These are phyloP conservation scores for Thoreauomyces humboldtii DNA, from an alignment of 192 early-diverging fungal species.

Conservation along the genomic window DNA sequence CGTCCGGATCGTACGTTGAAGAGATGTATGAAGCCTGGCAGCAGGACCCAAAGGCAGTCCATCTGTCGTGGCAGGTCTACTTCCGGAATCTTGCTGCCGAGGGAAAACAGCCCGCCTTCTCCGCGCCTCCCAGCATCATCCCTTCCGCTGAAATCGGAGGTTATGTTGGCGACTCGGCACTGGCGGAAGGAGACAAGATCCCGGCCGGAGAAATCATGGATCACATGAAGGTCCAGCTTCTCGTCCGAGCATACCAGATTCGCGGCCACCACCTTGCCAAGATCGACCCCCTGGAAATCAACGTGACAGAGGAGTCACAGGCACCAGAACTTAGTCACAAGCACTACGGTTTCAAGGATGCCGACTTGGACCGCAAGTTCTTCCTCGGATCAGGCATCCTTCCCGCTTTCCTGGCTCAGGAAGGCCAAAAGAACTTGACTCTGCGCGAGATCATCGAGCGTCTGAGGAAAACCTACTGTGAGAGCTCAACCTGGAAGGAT, in stretches of 20 bases:
- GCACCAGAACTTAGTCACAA: slow-evolving; percentile 80
- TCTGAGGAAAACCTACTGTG: slow-evolving; percentile 85
- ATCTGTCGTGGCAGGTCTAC: slow-evolving; percentile 96
- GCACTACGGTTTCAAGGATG: slow-evolving; percentile 94
- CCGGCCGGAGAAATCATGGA: slow-evolving; percentile 76
- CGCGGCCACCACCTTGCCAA: slow-evolving; percentile 95
- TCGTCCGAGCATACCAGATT: slow-evolving; percentile 91
- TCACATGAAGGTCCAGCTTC: slow-evolving; percentile 96
- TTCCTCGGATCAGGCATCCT: slow-evolving; percentile 90
- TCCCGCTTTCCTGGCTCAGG: slow-evolving; percentile 69
- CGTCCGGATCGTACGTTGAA: slow-evolving; percentile 83
- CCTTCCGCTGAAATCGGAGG: slow-evolving; percentile 42
- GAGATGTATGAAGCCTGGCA: slow-evolving; percentile 95
- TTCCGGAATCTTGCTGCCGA: slow-evolving; percentile 63
- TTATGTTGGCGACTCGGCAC: slow-evolving; percentile 16
- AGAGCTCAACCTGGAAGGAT: slow-evolving; percentile 27
- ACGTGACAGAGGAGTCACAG: slow-evolving; percentile 50
- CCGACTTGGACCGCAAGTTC: slow-evolving; percentile 89
- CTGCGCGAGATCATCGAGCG: slow-evolving; percentile 86
- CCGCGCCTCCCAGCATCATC: slow-evolving; percentile 77
- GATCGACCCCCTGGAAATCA: slow-evolving; percentile 92
- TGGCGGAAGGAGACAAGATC: slow-evolving; percentile 53
- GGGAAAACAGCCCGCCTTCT: slow-evolving; percentile 60
- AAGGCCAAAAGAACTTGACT: slow-evolving; percentile 70
- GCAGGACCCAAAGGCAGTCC: slow-evolving; percentile 85